Evolutionary conservation across 140 eudicot species (phyloP), one percentile per base, ranked within the genome.

Genomic region (Oenanthe javanica): DNA sequence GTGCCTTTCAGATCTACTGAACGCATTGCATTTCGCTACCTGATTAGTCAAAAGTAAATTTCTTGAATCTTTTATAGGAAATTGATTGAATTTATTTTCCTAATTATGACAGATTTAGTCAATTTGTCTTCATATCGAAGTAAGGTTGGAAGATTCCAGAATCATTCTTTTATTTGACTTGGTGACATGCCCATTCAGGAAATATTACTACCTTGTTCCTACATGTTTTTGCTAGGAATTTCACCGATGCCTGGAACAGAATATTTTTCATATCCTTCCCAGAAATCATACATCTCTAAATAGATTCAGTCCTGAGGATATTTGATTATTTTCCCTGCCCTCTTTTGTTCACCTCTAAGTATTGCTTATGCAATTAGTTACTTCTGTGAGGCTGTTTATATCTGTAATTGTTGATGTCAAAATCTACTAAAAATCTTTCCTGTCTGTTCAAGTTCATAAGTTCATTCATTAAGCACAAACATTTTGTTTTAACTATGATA

Each of bases 21-120:
- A 80, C 96, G 97, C 83, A 94, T 94, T 82, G 99, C 99, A 79
- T 94, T 94, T 77, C 96, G 99, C 85, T 92, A 90, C 87, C 95
- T 94, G 81, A 86, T 92, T 76, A 94, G 97, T 94, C 97, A 90
- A 85, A 94, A 94, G 97, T 92, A 94, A 86, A 78, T 76, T 70
- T 76, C 79, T 63, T 67, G 54, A 12, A 50, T 52, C 14, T 74
- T 21, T 48, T 45, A 23, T 45, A 7, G 12, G 19, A 69, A 67
- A 43, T 72, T 71, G 48, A 36, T 50, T 46, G n/a, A 40, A 18
- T 31, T 64, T 42, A 54, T 57, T 54, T 77, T 57, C 48, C 36
- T 77, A 42, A 63, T 70, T 43, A 9, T 75, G 48, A 74, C 18
- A 21, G 3, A 45, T 45, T 46, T 9, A 27, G 38, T 14, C 47